Evolutionary conservation across 1,284 basidiomycete species (phyloP).

Genomic region (Melampsora larici-populina): DNA sequence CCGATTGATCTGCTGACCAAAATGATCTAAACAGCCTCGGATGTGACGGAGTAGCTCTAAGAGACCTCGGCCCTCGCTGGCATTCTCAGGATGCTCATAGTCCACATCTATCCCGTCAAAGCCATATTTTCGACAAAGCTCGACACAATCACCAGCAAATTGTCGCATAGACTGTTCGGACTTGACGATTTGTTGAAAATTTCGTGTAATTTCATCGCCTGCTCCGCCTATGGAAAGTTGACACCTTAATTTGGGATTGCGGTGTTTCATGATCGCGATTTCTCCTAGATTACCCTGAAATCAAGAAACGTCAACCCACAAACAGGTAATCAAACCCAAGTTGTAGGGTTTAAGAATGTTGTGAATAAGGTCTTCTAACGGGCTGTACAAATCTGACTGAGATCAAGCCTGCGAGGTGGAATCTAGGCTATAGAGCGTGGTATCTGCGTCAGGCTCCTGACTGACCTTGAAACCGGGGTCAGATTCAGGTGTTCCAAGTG

Average conservation of each 20-base stretch:
- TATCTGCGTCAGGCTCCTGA: background rate
- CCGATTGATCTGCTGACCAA: constrained; percentile 22
- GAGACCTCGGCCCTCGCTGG: constrained; percentile 27
- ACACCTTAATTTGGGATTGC: constrained; percentile 36
- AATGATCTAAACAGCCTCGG: constrained; percentile 18
- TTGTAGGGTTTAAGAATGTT: background rate
- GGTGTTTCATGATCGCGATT: constrained; percentile 39
- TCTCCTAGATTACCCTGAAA: constrained; percentile 38
- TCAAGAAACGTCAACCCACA: background rate
- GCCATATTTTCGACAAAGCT: constrained; percentile 33
- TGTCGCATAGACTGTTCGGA: constrained; percentile 22
- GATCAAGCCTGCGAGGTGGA: background rate
- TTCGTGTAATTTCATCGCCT: constrained; percentile 29
- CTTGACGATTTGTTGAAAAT: constrained; percentile 30
- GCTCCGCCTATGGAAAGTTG: constrained; percentile 41
- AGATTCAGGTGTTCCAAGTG: constrained; percentile 34
- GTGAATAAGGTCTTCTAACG: background rate
- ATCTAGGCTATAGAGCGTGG: too few species aligned
- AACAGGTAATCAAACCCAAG: background rate
- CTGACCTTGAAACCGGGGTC: constrained; percentile 41
- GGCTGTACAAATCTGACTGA: background rate
- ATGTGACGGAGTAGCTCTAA: constrained; percentile 23
- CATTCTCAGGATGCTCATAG: constrained; percentile 42
- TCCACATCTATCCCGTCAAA: constrained; percentile 43
- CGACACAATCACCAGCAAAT: constrained; percentile 36